These are phyloP conservation scores for Gentiana dahurica DNA, from an alignment of 257 asterid genomes.

Conservation along the genomic window DNA sequence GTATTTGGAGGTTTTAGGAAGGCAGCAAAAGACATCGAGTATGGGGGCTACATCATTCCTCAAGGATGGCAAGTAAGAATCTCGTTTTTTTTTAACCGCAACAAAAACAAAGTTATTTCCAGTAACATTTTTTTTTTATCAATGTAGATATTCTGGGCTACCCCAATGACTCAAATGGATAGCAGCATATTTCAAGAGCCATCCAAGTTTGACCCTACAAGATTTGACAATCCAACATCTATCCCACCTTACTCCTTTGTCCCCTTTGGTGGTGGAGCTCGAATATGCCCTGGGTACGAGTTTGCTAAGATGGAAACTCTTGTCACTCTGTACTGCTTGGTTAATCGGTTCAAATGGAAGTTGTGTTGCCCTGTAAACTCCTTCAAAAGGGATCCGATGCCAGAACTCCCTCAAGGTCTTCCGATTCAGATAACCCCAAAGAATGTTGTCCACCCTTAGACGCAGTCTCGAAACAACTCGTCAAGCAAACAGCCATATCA, in stretches of 20 bases:
- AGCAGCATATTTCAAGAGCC: conserved; percentile 40
- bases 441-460: too few species aligned
- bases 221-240: conserved; percentile 31
- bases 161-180: conserved; percentile 56
- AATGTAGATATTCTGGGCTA: conserved; percentile 42
- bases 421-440: conserved; percentile 26
- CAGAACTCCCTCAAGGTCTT: conserved; percentile 46
- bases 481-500: too few species aligned
- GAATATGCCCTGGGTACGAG: conserved; percentile 64
- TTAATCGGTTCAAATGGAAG: conserved; percentile 42
- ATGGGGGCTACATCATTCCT: conserved; percentile 50
- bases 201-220: conserved; percentile 33
- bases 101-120: neutral
- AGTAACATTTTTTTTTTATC: neutral
- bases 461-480: too few species aligned
- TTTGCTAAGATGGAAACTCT: conserved; percentile 48
- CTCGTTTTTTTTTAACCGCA: neutral
- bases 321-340: conserved; percentile 32
- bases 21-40: conserved; percentile 44
- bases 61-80: conserved; percentile 75
- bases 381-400: conserved; percentile 39
- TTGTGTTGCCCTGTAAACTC: conserved; percentile 25
- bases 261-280: conserved; percentile 56
- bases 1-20: conserved; percentile 60
- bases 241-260: conserved; percentile 43